Evolutionary conservation across 2,329 filamentous ascomycete species (phyloP).

Genomic region (Zymoseptoria ardabiliae): DNA sequence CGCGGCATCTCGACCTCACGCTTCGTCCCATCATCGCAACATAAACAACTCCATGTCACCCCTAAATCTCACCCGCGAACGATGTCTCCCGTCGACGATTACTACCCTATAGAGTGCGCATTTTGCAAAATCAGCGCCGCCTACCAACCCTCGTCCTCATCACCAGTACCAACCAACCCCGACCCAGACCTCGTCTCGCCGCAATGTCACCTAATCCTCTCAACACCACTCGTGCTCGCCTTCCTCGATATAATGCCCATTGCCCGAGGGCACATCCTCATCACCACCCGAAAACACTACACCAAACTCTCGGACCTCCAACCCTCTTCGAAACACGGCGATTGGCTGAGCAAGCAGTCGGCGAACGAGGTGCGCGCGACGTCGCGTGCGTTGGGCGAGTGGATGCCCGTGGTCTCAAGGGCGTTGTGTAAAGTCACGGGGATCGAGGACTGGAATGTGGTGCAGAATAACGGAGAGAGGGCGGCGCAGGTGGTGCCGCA

Average conservation of each 20-base stretch:
- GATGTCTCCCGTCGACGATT: constrained; percentile 19
- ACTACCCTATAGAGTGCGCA: constrained; percentile 44
- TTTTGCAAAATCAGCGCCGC: constrained; percentile 52
- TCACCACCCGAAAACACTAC: constrained; percentile 70
- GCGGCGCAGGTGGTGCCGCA: constrained; percentile 91
- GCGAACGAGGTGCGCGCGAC: constrained; percentile 14
- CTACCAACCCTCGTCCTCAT: constrained; percentile 37
- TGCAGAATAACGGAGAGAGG: constrained; percentile 86
- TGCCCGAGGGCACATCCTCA: constrained; percentile 71
- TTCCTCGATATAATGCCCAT: constrained; percentile 94
- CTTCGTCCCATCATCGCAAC: not conserved
- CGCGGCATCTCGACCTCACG: not conserved
- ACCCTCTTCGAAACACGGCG: constrained; percentile 6
- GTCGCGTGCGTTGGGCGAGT: constrained; percentile 35
- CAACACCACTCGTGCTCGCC: constrained; percentile 68
- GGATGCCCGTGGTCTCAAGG: constrained; percentile 63
- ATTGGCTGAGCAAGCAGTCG: constrained; percentile 13
- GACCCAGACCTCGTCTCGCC: constrained; percentile 28
- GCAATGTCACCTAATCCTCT: constrained; percentile 59
- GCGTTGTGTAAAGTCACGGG: constrained; percentile 64
- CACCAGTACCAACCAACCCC: constrained; percentile 26
- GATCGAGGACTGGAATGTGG: constrained; percentile 84
- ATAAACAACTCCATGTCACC: not conserved
- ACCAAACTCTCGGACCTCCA: constrained; percentile 67
- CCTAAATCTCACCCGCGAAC: not conserved